Conservation (phyloP, 805 yeast genomes). For the Teunomyces cretensis region DNA sequence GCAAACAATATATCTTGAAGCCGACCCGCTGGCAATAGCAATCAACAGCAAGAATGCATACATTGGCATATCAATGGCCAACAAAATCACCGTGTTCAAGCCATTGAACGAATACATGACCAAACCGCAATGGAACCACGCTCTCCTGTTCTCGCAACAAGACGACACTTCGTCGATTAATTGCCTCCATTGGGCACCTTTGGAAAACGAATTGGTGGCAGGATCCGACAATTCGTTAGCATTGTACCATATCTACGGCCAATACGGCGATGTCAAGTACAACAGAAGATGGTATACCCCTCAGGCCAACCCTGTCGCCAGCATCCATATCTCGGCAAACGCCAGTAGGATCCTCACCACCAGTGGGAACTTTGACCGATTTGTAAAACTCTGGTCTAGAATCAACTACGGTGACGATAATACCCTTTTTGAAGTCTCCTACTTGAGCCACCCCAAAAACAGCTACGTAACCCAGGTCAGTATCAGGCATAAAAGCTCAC, state of each 20-base stretch:
- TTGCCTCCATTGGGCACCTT: slow-evolving; percentile 54
- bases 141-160: slow-evolving; percentile 1
- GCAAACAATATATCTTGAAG: slow-evolving; percentile 73
- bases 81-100: slow-evolving; percentile 47
- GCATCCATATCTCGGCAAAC: slow-evolving; percentile 62
- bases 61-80: slow-evolving; percentile 51
- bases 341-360: slow-evolving; percentile 62
- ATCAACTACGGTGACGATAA: slow-evolving; percentile 57
- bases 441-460: slow-evolving; percentile 57
- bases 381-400: slow-evolving; percentile 79
- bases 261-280: slow-evolving; percentile 41
- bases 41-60: slow-evolving; percentile 60
- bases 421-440: slow-evolving; percentile 65
- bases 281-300: slow-evolving; percentile 44
- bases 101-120: slow-evolving; percentile 55
- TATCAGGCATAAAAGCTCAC: slow-evolving; percentile 11
- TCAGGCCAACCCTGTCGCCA: slow-evolving; percentile 63
- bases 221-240: slow-evolving; percentile 55
- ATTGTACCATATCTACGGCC: slow-evolving; percentile 52
- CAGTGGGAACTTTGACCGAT: slow-evolving; percentile 58
- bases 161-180: slow-evolving; percentile 28
- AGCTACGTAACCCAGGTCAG: slow-evolving; percentile 53
- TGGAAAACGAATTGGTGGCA: slow-evolving; percentile 54
- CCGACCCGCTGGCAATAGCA: slow-evolving; percentile 66
- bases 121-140: slow-evolving; percentile 47